Percentiles rank a stretch among this genome's conserved stretches.
These are phyloP conservation scores for Chrysanthemum lavandulifolium DNA, from an alignment of 129 eudicot genomes.

Conservation along the genomic window DNA sequence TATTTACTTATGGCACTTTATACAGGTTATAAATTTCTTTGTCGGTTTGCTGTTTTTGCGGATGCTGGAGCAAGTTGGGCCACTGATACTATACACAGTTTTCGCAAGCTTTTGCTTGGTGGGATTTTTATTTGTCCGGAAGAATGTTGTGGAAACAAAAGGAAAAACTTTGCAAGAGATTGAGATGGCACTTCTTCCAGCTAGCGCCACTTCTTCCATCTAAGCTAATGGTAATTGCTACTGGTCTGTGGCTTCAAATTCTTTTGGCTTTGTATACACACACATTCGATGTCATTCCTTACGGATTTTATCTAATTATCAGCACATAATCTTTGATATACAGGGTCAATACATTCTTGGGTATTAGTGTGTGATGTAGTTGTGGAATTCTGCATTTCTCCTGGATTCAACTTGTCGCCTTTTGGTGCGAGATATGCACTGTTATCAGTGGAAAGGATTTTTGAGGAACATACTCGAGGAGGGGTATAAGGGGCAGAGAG, in stretches of 20 bases:
- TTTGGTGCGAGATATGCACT: constrained; percentile 17
- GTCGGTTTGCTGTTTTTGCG: constrained; percentile 73
- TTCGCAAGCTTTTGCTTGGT: constrained; percentile 68
- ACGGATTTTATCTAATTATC: background rate
- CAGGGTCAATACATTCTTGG: constrained; percentile 16
- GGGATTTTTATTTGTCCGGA: constrained; percentile 56
- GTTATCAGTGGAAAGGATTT: constrained; percentile 7
- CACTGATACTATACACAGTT: constrained; percentile 55
- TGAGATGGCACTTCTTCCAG: constrained; percentile 71
- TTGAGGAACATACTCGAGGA: constrained; percentile 3
- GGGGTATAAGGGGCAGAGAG: constrained; percentile 5
- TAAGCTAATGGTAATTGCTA: constrained; percentile 29
- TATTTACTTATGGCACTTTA: constrained; percentile 2
- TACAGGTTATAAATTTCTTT: constrained; percentile 79
- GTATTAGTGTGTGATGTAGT: constrained; percentile 11
- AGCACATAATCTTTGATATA: background rate
- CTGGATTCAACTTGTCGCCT: constrained; percentile 12
- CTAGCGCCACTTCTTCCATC: constrained; percentile 13
- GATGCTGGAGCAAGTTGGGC: constrained; percentile 75
- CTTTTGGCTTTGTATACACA: background rate
- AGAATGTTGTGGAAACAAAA: constrained; percentile 71
- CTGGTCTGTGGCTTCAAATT: background rate
- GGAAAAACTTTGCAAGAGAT: constrained; percentile 86
- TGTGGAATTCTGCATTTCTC: constrained; percentile 14
- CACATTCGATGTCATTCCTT: background rate